These are phyloP conservation scores for Auricularia heimuer DNA, from an alignment of 768 basidiomycete genomes.

Conservation along the genomic window DNA sequence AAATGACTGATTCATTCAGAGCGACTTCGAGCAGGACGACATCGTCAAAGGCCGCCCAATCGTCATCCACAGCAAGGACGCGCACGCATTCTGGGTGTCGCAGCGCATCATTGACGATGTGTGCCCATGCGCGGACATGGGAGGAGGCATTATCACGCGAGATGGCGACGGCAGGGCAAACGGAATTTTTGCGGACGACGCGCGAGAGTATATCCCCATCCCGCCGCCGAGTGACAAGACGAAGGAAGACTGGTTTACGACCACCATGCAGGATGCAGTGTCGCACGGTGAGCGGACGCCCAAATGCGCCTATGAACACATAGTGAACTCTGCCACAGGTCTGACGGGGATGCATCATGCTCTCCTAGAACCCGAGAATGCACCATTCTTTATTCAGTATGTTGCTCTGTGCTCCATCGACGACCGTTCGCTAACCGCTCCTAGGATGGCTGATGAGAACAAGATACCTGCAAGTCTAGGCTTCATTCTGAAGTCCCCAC, in stretches of 20 bases:
- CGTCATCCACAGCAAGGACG: constrained; percentile 66
- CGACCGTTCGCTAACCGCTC: constrained; percentile 1
- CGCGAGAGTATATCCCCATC: constrained; percentile 64
- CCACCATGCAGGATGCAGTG: constrained; percentile 57
- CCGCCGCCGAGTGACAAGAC: constrained; percentile 53
- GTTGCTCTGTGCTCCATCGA: constrained; percentile 12
- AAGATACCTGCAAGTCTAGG: constrained; percentile 50
- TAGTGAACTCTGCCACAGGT: too few relatives aligned
- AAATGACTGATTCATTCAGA: constrained; percentile 71
- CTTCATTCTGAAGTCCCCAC: not conserved
- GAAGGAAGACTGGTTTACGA: constrained; percentile 47
- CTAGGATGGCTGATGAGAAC: constrained; percentile 58
- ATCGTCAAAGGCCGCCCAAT: constrained; percentile 60
- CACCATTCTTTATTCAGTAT: constrained; percentile 59
- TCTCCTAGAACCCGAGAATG: constrained; percentile 33
- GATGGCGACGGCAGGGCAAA: constrained; percentile 56
- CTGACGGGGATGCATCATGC: constrained; percentile 91
- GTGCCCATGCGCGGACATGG: constrained; percentile 30
- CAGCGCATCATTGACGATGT: constrained; percentile 43
- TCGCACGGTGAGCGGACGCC: constrained; percentile 41
- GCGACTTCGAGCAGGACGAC: constrained; percentile 28
- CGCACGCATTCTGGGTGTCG: constrained; percentile 83
- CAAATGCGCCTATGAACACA: not conserved
- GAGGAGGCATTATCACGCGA: constrained; percentile 69
- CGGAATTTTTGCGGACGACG: constrained; percentile 81